A percentile compares a stretch with the other conserved stretches of the same genome.
phyloP scores from a whole-genome alignment of 2,329 filamentous ascomycete genomes.

The Leptosphaerulina australis region DNA sequence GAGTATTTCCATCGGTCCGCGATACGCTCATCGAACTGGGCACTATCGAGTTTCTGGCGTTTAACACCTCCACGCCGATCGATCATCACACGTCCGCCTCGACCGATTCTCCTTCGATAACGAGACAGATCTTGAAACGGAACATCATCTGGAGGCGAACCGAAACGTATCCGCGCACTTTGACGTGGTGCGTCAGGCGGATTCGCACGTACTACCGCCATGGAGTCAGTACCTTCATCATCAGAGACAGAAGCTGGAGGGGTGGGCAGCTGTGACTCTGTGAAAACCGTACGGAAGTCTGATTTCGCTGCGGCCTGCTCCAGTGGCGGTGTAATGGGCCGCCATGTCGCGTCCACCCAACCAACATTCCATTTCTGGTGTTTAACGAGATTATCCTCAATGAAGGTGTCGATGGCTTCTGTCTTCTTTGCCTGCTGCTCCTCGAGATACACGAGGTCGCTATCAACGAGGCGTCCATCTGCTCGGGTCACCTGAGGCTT shows the following conservation, averaged over 20 bases:
- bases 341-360: slow-evolving; percentile 85
- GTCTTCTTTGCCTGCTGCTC: slow-evolving; percentile 82
- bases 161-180: slow-evolving; percentile 46
- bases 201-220: slow-evolving; percentile 46
- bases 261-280: slow-evolving; percentile 52
- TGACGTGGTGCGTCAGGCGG: slow-evolving; percentile 31
- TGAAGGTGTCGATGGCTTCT: slow-evolving; percentile 77
- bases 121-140: slow-evolving; percentile 59
- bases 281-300: slow-evolving; percentile 49
- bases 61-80: slow-evolving; percentile 79
- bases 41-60: slow-evolving; percentile 47
- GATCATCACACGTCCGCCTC: slow-evolving; percentile 84
- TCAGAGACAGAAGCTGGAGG: slow-evolving; percentile 56
- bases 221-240: slow-evolving; percentile 49
- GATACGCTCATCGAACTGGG: slow-evolving; percentile 39
- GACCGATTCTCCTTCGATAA: slow-evolving; percentile 83
- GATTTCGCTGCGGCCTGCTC: slow-evolving; percentile 54
- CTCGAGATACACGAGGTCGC: slow-evolving; percentile 77
- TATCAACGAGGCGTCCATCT: slow-evolving; percentile 73
- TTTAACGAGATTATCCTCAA: slow-evolving; percentile 85
- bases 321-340: slow-evolving; percentile 78
- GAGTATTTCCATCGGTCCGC: slow-evolving; percentile 76
- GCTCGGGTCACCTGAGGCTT: slow-evolving; percentile 59
- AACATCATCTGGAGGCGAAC: slow-evolving; percentile 48
- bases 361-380: slow-evolving; percentile 91